phyloP scores from a whole-genome alignment of 2,329 filamentous ascomycete species.

The Salinomyces thailandicus region DNA sequence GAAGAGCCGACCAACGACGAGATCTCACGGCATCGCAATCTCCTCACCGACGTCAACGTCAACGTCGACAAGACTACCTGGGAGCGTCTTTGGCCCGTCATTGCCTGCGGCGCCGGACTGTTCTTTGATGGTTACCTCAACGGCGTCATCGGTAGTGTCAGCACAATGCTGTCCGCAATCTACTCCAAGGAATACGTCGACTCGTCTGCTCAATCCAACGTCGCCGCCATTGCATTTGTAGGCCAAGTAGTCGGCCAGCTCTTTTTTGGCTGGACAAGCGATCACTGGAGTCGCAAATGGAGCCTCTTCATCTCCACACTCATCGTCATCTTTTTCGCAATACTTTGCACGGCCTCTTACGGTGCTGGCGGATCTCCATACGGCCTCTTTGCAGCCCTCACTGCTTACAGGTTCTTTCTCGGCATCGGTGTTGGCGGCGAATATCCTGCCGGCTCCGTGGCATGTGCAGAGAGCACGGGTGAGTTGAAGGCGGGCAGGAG shows the following conservation, averaged over 20 bases:
- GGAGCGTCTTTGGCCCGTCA: constrained; percentile 58
- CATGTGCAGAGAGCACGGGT: constrained; percentile 71
- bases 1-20: constrained; percentile 7
- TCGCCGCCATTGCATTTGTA: constrained; percentile 67
- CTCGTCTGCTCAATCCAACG: constrained; percentile 61
- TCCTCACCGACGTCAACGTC: not conserved
- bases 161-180: constrained; percentile 59
- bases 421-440: constrained; percentile 48
- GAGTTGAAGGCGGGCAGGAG: constrained; percentile 69
- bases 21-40: no score
- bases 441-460: constrained; percentile 75
- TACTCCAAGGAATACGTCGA: constrained; percentile 60
- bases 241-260: constrained; percentile 78
- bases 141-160: constrained; percentile 80
- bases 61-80: constrained; percentile 18
- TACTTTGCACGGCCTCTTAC: constrained; percentile 67
- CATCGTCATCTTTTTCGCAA: constrained; percentile 77
- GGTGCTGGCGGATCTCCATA: constrained; percentile 55
- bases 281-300: constrained; percentile 77
- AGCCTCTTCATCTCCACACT: constrained; percentile 70
- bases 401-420: constrained; percentile 76
- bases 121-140: constrained; percentile 92
- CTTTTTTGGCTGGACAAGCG: constrained; percentile 67
- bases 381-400: constrained; percentile 67
- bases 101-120: constrained; percentile 80